Percentiles rank a stretch among this genome's conserved stretches.
Conservation (phyloP, 768 basidiomycete species). For the Rubroboletus satanas region DNA sequence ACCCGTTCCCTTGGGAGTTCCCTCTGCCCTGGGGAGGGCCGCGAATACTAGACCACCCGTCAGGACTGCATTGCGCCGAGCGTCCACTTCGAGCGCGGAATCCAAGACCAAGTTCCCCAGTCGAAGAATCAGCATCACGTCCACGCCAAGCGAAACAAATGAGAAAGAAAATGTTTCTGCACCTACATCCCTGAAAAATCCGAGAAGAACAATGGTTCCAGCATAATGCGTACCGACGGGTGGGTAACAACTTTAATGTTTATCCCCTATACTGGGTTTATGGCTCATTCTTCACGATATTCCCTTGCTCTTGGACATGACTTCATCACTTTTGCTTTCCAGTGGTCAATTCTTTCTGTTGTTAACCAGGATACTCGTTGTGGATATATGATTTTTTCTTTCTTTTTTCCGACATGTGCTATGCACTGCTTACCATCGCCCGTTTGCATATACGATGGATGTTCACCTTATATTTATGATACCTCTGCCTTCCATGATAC, state of each 20-base stretch:
- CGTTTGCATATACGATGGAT: conserved; percentile 13
- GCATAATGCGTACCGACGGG: conserved; percentile 7
- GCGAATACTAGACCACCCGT: conserved; percentile 15
- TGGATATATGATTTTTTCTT: not conserved
- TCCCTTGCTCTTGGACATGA: conserved; percentile 13
- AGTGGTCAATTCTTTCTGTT: conserved; percentile 8
- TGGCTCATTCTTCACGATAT: conserved; percentile 1
- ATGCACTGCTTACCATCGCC: conserved; percentile 1
- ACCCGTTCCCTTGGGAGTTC: conserved; percentile 29
- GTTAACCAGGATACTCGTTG: conserved; percentile 7
- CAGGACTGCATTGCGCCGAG: conserved; percentile 22
- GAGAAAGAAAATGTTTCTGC: conserved; percentile 58
- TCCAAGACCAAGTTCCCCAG: conserved; percentile 34
- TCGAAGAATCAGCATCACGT: conserved; percentile 33
- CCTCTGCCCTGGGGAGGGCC: conserved; percentile 31
- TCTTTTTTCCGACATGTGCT: not conserved
- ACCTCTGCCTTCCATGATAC: not conserved
- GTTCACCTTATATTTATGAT: conserved; percentile 17
- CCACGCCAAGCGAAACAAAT: conserved; percentile 42
- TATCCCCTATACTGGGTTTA: conserved; percentile 9
- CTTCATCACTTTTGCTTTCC: conserved; percentile 4
- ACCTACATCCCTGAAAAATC: conserved; percentile 17
- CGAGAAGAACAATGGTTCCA: conserved; percentile 16
- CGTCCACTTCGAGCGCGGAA: conserved; percentile 31
- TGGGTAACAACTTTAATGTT: conserved; percentile 3